Evolutionary conservation across 192 early-diverging fungal species (phyloP).

Genomic region (Pilobolus umbonatus): DNA sequence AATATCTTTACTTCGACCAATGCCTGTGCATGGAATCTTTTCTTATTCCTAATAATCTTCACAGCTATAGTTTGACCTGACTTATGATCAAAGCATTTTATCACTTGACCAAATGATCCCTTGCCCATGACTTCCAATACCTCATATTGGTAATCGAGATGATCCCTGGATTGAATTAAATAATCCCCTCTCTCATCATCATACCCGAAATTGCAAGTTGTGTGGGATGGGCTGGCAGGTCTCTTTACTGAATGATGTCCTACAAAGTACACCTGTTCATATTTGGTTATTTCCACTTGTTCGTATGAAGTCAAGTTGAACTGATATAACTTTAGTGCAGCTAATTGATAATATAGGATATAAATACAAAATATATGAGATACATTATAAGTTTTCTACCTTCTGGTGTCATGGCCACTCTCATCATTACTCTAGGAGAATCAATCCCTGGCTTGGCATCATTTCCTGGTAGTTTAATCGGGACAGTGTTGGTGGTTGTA

Average conservation of each 20-base stretch:
- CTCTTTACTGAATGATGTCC: constrained; percentile 29
- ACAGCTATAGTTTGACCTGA: constrained; percentile 77
- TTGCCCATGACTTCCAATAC: constrained; percentile 84
- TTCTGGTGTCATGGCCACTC: constrained; percentile 13
- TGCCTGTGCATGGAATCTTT: constrained; percentile 90
- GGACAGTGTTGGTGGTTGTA: background rate
- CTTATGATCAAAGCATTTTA: constrained; percentile 89
- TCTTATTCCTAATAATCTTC: constrained; percentile 94
- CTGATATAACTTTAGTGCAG: constrained; percentile 6
- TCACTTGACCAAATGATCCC: constrained; percentile 89
- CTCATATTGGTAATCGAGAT: constrained; percentile 87
- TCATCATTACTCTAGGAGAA: background rate
- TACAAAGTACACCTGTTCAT: constrained; percentile 4
- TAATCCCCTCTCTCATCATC: constrained; percentile 95
- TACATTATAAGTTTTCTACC: background rate
- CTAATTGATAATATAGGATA: background rate
- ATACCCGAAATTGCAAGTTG: constrained; percentile 11
- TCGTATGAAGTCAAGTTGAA: constrained; percentile 10
- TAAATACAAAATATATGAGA: background rate
- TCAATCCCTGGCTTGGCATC: background rate
- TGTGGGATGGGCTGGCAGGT: background rate
- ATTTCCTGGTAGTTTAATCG: background rate
- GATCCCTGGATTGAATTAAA: constrained; percentile 78
- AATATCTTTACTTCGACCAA: constrained; percentile 89
- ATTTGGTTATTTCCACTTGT: constrained; percentile 6